Evolutionary conservation across 169 alveolate genomes (phyloP), one percentile per base, ranked within the genome.

Genomic region (Plasmodium inui): DNA sequence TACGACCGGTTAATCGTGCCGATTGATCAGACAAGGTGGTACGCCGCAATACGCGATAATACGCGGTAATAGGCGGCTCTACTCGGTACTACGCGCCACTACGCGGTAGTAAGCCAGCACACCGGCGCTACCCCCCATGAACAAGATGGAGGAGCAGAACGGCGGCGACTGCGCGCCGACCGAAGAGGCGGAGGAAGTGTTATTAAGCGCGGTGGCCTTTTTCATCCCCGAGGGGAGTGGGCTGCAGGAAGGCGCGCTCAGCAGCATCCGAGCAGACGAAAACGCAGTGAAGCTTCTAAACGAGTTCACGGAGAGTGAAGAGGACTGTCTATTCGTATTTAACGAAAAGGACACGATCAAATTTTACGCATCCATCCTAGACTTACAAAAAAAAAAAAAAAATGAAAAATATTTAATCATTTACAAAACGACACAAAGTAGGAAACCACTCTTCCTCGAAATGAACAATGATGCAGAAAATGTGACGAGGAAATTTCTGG

Each of bases 391-490:
- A 78, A 88, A 72, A 34, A 34, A 82, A 78, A 88, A 79, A 28
- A 79, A 79, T 61, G 94, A 88, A 19, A 88, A 76, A 57, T 88
- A 78, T 88, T 79, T 88, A 37, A 88, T 88, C 67, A 57, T 88
- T 39, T 88, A 88, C 82, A 88, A 79, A 46, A 88, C 88, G n/a
- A 50, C 70, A 26, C 76, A 88, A 73, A 34, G 72, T 17, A 88
- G 79, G 7, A 57, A 50, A 8, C 19, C 70, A 3, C 82, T 88
- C 22, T 88, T 34, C 46, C 50, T 88, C 32, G 94, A 88, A 79
- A 88, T 88, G 94, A 88, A 88, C 41, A 88, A 55, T 88, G 94
- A 88, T 88, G 94, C 94, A 17, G 94, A 88, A 57, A 88, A 78
- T 88, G 82, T 88, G 28, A 79, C 82, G 32, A 53, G 94, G 50